phyloP scores from a whole-genome alignment of 768 basidiomycete species.

The Hydnum rufescens region DNA sequence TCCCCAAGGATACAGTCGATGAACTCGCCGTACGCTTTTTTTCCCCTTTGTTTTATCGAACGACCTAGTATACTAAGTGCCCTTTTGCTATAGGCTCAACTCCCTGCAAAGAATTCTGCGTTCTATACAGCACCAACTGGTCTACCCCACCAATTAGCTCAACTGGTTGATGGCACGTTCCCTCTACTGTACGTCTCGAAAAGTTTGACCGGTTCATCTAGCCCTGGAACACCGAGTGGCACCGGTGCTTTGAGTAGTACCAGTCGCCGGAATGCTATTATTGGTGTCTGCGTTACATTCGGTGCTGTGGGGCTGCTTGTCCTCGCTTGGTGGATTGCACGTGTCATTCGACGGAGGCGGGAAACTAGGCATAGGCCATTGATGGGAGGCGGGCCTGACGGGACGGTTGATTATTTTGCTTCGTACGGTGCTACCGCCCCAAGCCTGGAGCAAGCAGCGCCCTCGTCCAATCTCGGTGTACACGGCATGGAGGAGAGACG shows the following conservation, averaged over 20 bases:
- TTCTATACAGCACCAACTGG: slow-evolving; percentile 39
- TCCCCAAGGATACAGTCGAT: slow-evolving; percentile 35
- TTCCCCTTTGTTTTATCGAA: background rate
- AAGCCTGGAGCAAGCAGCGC: background rate
- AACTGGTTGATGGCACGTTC: slow-evolving; percentile 50
- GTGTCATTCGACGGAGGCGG: slow-evolving; percentile 43
- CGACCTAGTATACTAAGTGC: background rate
- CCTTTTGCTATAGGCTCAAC: slow-evolving; percentile 19
- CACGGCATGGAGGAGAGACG: slow-evolving; percentile 7
- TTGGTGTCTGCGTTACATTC: slow-evolving; percentile 71
- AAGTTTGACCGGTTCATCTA: too few species aligned
- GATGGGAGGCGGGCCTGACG: slow-evolving; percentile 20
- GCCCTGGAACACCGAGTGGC: background rate
- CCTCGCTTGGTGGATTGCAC: slow-evolving; percentile 49
- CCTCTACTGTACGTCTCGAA: slow-evolving; percentile 23
- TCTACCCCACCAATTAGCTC: slow-evolving; percentile 38
- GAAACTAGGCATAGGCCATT: slow-evolving; percentile 48
- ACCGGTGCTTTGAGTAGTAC: background rate
- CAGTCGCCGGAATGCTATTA: slow-evolving; percentile 61
- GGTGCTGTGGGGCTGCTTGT: slow-evolving; percentile 60
- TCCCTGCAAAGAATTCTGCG: slow-evolving; percentile 36
- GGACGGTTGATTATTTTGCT: slow-evolving; percentile 18
- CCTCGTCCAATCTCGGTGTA: background rate
- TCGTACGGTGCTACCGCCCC: slow-evolving; percentile 6
- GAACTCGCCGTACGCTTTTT: slow-evolving; percentile 28